These are phyloP conservation scores for Tarenaya hassleriana DNA, from an alignment of 345 rosid genomes.

Conservation along the genomic window DNA sequence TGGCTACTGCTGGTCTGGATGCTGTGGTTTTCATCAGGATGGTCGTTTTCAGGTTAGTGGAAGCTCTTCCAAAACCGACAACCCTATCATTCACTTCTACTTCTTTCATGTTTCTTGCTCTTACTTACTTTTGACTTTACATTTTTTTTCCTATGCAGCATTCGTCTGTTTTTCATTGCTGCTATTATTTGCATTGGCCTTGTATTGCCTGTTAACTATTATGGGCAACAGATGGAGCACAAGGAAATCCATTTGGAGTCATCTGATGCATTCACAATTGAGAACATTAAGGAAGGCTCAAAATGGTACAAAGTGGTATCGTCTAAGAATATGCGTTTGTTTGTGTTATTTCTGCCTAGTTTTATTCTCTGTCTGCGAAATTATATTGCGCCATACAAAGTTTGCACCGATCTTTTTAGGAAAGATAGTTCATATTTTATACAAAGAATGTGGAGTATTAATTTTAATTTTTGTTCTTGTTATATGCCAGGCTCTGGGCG, in stretches of 20 bases:
- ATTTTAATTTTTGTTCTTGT: conserved; percentile 2
- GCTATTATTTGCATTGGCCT: conserved; percentile 56
- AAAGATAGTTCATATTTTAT: neutral
- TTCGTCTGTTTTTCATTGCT: conserved; percentile 65
- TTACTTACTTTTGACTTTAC: too few species aligned
- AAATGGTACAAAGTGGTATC: conserved; percentile 46
- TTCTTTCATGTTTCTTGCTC: conserved; percentile 13
- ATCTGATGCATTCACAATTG: conserved; percentile 63
- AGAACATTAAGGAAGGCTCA: conserved; percentile 70
- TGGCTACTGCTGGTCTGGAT: conserved; percentile 68
- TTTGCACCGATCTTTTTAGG: too few species aligned
- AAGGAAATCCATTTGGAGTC: conserved; percentile 50
- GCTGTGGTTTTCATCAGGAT: conserved; percentile 76
- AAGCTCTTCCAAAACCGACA: conserved; percentile 7
- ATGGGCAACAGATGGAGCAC: conserved; percentile 60
- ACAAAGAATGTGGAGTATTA: conserved; percentile 2
- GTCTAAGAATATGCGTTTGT: conserved; percentile 4
- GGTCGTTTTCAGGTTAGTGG: conserved; percentile 64
- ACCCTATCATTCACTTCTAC: conserved; percentile 1
- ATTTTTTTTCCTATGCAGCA: conserved; percentile 41
- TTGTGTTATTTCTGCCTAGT: neutral
- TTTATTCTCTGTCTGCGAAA: too few species aligned
- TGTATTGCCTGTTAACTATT: conserved; percentile 84
- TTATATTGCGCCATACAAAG: too few species aligned
- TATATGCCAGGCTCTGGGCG: conserved; percentile 72